phyloP scores from a whole-genome alignment of 495 filamentous ascomycete species.

The Stereocaulon alpinum region DNA sequence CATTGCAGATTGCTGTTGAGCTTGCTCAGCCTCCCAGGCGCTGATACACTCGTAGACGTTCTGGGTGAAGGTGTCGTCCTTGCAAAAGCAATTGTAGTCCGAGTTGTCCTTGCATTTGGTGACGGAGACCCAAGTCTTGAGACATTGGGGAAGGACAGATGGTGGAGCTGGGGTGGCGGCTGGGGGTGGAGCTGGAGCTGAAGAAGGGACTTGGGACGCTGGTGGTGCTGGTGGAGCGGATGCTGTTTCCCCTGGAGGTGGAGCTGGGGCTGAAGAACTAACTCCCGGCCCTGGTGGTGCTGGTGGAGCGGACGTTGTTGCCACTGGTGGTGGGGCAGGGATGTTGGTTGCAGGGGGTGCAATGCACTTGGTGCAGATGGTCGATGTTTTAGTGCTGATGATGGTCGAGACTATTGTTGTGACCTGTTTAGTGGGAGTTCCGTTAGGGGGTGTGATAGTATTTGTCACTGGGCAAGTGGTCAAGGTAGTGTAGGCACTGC shows the following conservation, averaged over 20 bases:
- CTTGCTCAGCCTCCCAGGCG: constrained; percentile 56
- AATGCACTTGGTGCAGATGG: constrained; percentile 25
- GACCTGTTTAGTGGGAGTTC: constrained; percentile 22
- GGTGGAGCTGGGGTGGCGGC: constrained; percentile 25
- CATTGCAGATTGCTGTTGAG: constrained; percentile 59
- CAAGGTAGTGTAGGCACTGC: constrained; percentile 1
- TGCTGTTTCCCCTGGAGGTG: constrained; percentile 8
- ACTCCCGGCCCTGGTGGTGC: constrained; percentile 9
- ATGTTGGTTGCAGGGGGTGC: constrained; percentile 14
- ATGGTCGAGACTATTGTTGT: constrained; percentile 30
- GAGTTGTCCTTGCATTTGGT: constrained; percentile 74
- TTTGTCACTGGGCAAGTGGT: constrained; percentile 13
- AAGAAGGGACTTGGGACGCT: background rate
- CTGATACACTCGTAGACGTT: constrained; percentile 75
- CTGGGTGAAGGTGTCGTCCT: constrained; percentile 59
- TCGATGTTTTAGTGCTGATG: constrained; percentile 32
- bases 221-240: constrained; percentile 15
- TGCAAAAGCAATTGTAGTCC: constrained; percentile 80
- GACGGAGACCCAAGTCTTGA: constrained; percentile 80
- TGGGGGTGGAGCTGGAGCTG: constrained; percentile 20
- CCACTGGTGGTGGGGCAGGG: constrained; percentile 8
- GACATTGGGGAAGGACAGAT: constrained; percentile 61
- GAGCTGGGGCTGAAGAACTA: constrained; percentile 17
- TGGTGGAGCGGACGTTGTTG: constrained; percentile 5
- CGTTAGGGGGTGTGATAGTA: constrained; percentile 30